A percentile compares a stretch with the other conserved stretches of the same genome.
Evolutionary conservation across 345 rosid genomes (phyloP).

Genomic region (Brassica rapa): DNA sequence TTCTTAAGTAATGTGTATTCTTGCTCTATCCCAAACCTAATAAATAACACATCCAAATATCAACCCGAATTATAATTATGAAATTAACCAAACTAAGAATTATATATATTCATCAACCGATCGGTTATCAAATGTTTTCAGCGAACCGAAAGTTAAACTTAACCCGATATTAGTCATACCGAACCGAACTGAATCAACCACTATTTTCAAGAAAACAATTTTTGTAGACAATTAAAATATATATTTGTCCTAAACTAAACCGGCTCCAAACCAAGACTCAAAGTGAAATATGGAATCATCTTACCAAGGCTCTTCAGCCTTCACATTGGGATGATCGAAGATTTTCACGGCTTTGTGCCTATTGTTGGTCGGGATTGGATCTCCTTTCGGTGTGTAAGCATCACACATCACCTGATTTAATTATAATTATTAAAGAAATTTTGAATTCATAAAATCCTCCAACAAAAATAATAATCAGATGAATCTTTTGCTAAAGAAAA

Average conservation of each 20-base stretch:
- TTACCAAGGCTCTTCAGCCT: slow-evolving; percentile 80
- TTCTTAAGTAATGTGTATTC: slow-evolving; percentile 88
- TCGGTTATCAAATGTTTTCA: neutral
- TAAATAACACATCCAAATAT: neutral
- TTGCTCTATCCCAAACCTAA: slow-evolving; percentile 96
- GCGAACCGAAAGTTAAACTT: neutral
- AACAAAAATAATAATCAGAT: neutral
- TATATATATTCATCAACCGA: neutral
- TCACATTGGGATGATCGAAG: slow-evolving; percentile 64
- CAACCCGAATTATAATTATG: neutral
- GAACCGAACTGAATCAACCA: neutral
- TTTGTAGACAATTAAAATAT: neutral
- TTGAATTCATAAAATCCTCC: neutral
- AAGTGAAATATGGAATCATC: neutral
- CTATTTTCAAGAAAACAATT: no score
- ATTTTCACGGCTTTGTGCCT: slow-evolving; percentile 78
- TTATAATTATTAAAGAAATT: neutral
- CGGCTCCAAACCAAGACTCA: neutral
- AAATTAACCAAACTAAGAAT: slow-evolving; percentile 3
- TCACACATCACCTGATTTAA: slow-evolving; percentile 77
- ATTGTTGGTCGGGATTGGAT: slow-evolving; percentile 95
- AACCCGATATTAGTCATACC: neutral
- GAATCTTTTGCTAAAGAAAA: neutral
- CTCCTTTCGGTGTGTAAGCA: slow-evolving; percentile 80
- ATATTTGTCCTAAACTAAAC: neutral